These are phyloP conservation scores for Withania somnifera DNA, from an alignment of 305 asterid species.

Conservation along the genomic window DNA sequence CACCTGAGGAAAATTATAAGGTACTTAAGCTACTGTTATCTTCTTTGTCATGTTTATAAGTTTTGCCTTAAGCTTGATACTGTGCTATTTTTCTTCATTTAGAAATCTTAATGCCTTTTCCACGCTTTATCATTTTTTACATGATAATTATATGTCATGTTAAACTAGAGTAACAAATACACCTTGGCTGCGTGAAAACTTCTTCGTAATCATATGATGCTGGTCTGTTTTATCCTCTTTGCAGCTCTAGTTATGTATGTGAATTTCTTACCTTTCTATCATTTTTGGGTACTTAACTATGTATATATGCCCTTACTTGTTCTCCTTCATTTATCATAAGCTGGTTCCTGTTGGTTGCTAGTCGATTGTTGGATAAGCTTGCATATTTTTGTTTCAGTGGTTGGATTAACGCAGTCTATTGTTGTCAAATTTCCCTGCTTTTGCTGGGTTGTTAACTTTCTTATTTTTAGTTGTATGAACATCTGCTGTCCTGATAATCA, in stretches of 20 bases:
- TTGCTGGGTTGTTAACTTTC: not conserved
- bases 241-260: not conserved
- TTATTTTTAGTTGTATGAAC: not conserved
- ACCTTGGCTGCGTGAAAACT: not conserved
- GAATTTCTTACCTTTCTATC: not conserved
- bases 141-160: not conserved
- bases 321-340: not conserved
- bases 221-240: not conserved
- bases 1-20: constrained; percentile 81
- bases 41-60: not conserved
- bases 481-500: constrained; percentile 10
- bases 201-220: not conserved
- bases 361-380: not conserved
- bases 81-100: not conserved
- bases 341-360: not conserved
- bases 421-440: not conserved
- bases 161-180: not conserved
- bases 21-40: constrained; percentile 15
- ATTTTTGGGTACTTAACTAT: not conserved
- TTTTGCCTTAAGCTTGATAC: not conserved
- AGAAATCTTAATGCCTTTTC: not conserved
- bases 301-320: not conserved
- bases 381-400: not conserved
- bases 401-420: not conserved
- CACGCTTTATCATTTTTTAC: not conserved